These are phyloP conservation scores for Canariomyces notabilis DNA, from an alignment of 2,329 filamentous ascomycete species.

Conservation along the genomic window DNA sequence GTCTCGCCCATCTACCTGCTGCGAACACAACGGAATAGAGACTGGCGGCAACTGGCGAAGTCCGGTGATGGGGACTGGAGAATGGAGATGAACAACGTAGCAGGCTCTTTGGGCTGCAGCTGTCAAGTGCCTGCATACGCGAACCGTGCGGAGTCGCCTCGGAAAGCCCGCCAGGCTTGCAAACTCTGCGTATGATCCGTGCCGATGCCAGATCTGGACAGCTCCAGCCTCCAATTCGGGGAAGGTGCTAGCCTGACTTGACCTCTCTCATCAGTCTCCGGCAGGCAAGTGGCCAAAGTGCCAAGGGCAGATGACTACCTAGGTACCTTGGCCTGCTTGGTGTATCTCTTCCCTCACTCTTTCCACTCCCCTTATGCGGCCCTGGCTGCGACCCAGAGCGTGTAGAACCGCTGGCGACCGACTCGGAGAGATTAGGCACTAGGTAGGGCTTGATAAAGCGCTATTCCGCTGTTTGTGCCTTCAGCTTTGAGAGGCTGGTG, in stretches of 20 bases:
- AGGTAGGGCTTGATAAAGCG: too few species aligned
- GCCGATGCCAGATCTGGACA: conserved; percentile 8
- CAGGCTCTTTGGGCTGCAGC: neutral
- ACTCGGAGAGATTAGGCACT: too few species aligned
- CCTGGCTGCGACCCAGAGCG: conserved; percentile 6
- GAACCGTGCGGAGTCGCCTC: too few species aligned
- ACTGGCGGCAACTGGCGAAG: conserved; percentile 1
- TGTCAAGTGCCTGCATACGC: conserved; percentile 13
- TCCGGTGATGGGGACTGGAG: neutral
- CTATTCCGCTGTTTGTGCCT: too few species aligned
- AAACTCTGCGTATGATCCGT: too few species aligned
- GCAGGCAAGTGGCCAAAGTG: neutral
- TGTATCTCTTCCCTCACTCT: neutral
- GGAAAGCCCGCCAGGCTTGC: too few species aligned
- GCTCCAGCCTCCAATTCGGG: conserved; percentile 5
- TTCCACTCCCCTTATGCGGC: conserved; percentile 1
- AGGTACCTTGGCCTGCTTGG: too few species aligned
- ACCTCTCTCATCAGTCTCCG: neutral
- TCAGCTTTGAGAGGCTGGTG: neutral
- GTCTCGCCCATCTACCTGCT: too few species aligned
- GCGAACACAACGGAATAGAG: neutral
- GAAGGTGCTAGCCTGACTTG: neutral
- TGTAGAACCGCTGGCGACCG: too few species aligned
- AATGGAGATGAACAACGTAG: too few species aligned
- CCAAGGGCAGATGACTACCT: too few species aligned